phyloP scores from a whole-genome alignment of 1,284 basidiomycete species.

The Apiotrichum domesticum region DNA sequence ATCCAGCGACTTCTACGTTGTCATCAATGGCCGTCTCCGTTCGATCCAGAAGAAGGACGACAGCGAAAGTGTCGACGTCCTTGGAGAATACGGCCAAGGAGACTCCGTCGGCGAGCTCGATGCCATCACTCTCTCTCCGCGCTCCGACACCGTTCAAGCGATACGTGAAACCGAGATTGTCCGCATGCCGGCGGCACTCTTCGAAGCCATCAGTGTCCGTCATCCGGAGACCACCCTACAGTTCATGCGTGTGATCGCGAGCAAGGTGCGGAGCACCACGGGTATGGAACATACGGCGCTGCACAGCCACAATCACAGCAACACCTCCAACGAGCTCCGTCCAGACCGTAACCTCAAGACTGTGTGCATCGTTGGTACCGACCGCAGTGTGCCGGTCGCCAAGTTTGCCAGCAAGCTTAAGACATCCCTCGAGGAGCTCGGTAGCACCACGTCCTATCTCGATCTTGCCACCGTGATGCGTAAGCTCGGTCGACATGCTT shows the following conservation, averaged over 20 bases:
- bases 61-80: conserved; percentile 62
- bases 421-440: conserved; percentile 75
- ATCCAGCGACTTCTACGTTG: conserved; percentile 92
- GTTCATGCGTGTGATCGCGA: conserved; percentile 90
- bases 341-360: conserved; percentile 79
- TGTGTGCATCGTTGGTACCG: conserved; percentile 49
- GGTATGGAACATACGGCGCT: conserved; percentile 46
- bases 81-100: conserved; percentile 90
- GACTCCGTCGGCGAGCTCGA: conserved; percentile 74
- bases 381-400: conserved; percentile 76
- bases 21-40: conserved; percentile 93
- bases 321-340: conserved; percentile 52
- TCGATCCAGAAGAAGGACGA: conserved; percentile 62
- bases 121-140: conserved; percentile 85
- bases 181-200: conserved; percentile 92
- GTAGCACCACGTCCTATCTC: conserved; percentile 78
- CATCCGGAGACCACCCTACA: conserved; percentile 95
- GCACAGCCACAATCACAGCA: conserved; percentile 2
- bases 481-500: conserved; percentile 85
- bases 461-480: conserved; percentile 86
- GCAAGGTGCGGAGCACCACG: conserved; percentile 77
- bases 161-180: conserved; percentile 98
- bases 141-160: conserved; percentile 88
- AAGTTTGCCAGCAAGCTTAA: conserved; percentile 85
- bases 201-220: conserved; percentile 88